Conservation (phyloP, 768 basidiomycete genomes). For the Hericium rajendrae region DNA sequence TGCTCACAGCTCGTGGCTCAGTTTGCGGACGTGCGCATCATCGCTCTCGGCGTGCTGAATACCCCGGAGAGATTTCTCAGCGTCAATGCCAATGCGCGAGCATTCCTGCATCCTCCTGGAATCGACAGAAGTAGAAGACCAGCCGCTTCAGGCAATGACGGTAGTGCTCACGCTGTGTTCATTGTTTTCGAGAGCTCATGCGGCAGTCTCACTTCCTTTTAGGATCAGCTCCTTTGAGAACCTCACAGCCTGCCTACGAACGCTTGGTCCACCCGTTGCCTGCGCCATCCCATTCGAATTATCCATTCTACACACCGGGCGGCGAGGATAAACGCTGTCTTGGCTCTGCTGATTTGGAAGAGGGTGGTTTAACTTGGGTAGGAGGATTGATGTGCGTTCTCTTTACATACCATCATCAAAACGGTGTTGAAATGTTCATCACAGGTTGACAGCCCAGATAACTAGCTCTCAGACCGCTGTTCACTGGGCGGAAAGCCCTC, state of each 20-base stretch:
- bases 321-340: slow-evolving; percentile 61
- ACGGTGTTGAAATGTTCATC: neutral
- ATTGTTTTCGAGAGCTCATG: neutral
- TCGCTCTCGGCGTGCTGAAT: slow-evolving; percentile 60
- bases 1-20: slow-evolving; percentile 51
- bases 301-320: slow-evolving; percentile 67
- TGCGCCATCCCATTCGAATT: slow-evolving; percentile 42
- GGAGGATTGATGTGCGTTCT: slow-evolving; percentile 54
- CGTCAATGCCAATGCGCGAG: slow-evolving; percentile 59
- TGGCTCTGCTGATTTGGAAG: slow-evolving; percentile 38
- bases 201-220: neutral
- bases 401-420: neutral
- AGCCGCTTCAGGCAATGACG: neutral
- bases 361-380: slow-evolving; percentile 62
- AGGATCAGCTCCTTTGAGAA: neutral
- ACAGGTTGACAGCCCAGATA: slow-evolving; percentile 57
- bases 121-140: slow-evolving; percentile 27
- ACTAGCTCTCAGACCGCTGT: slow-evolving; percentile 34
- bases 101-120: slow-evolving; percentile 62
- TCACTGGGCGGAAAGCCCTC: slow-evolving; percentile 22
- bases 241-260: slow-evolving; percentile 19
- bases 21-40: slow-evolving; percentile 60
- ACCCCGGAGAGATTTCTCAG: slow-evolving; percentile 45
- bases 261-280: slow-evolving; percentile 50
- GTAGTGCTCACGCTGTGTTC: neutral